These are phyloP conservation scores for Teunomyces cretensis DNA, from an alignment of 805 yeast species.

Conservation along the genomic window DNA sequence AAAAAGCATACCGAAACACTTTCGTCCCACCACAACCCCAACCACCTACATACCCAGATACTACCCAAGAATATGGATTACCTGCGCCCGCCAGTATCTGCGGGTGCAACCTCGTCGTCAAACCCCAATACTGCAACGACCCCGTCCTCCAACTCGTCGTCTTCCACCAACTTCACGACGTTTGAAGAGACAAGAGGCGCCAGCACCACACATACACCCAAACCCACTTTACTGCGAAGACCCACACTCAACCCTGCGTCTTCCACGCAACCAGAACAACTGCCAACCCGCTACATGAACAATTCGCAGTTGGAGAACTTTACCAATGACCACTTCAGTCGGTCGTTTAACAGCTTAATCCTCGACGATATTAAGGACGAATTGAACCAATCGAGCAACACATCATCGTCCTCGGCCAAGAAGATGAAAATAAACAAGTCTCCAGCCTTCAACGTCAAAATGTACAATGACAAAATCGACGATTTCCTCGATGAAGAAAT, in stretches of 20 bases:
- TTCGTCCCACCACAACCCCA: background rate
- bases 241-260: background rate
- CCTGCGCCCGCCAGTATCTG: conserved; percentile 26
- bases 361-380: conserved; percentile 35
- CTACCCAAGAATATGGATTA: conserved; percentile 9
- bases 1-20: background rate
- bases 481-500: conserved; percentile 18
- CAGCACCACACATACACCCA: background rate
- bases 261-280: conserved; percentile 2
- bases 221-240: background rate
- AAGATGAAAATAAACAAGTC: conserved; percentile 34
- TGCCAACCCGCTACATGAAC: conserved; percentile 7
- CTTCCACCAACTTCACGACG: background rate
- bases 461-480: conserved; percentile 26
- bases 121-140: conserved; percentile 4
- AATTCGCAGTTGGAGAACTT: conserved; percentile 27
- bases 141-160: background rate
- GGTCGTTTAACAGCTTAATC: conserved; percentile 43
- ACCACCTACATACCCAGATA: background rate
- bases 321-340: conserved; percentile 39
- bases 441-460: conserved; percentile 42
- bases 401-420: conserved; percentile 5
- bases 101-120: conserved; percentile 18
- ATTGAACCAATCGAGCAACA: background rate
- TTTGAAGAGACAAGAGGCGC: background rate